A percentile compares a stretch with the other conserved stretches of the same genome.
Conservation (phyloP, 1,284 basidiomycete genomes). For the Porodaedalea pini region DNA sequence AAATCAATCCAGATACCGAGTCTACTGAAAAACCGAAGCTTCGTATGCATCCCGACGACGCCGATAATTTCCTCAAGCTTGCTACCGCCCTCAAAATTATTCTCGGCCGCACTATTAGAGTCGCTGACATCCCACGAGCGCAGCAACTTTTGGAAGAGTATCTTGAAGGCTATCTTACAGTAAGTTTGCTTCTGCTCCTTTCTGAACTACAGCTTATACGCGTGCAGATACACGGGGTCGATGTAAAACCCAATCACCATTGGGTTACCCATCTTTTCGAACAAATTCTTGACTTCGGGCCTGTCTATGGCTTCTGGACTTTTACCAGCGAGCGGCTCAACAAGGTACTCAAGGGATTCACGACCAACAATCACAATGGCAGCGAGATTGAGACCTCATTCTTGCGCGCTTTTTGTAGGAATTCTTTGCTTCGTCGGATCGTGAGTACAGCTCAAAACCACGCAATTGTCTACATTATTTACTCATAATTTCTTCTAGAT, state of each 20-base stretch:
- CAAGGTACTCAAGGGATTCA: constrained; percentile 20
- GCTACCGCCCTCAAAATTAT: constrained; percentile 22
- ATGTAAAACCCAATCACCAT: constrained; percentile 21
- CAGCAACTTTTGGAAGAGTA: constrained; percentile 18
- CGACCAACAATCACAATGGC: constrained; percentile 18
- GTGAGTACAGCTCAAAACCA: background rate
- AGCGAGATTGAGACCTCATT: too few species aligned
- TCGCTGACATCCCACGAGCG: constrained; percentile 7
- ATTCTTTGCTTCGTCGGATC: background rate
- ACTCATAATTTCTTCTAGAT: background rate
- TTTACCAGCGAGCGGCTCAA: constrained; percentile 22
- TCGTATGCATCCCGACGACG: constrained; percentile 14
- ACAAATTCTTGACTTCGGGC: too few species aligned
- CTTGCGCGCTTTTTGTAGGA: background rate
- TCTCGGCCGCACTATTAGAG: constrained; percentile 2
- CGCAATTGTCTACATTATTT: background rate
- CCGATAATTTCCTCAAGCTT: constrained; percentile 16
- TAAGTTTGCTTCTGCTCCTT: too few species aligned
- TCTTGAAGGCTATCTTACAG: constrained; percentile 14
- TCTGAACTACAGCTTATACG: too few species aligned
- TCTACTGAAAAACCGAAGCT: too few species aligned
- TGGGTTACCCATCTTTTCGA: constrained; percentile 18
- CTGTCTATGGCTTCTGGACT: constrained; percentile 22
- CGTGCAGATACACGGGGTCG: constrained; percentile 17
- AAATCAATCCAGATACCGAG: background rate